Evolutionary conservation across 192 early-diverging fungal species (phyloP), one percentile per base, ranked within the genome.

Genomic region (Coemansia sp.): DNA sequence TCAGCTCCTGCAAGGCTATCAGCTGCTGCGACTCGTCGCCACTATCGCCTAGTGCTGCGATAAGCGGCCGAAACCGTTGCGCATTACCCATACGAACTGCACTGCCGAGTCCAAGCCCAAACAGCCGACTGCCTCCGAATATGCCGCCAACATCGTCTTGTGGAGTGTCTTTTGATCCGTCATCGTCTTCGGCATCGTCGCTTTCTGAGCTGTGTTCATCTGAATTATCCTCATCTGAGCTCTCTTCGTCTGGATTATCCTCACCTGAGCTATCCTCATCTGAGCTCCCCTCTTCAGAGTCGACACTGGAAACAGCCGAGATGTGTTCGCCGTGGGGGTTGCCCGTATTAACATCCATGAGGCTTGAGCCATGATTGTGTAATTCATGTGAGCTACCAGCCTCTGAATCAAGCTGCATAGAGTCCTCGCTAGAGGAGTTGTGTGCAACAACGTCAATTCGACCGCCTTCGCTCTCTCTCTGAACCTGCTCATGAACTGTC

Each of bases 1-100:
- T 75, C 50, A 96, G 73, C 64, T 93, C 92, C 63, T 96, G 94
- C 21, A 96, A 77, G 1, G 93, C 89, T n/a, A 95, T 74, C n/a
- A 93, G 59, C 70, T 93, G 92, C 59, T 85, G 67, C 2, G 86
- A 85, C 14, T 84, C 83, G 63, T 91, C 88, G 21, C 80, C 82
- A 37, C 72, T 59, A 19, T 71, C 70, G 22, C 83, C 83, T 11
- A 94, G 75, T 41, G 85, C 84, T 39, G 70, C 64, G 3, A 92
- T 69, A 23, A 91, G 87, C 1, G 85, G 76, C 29, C 82, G 78
- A 57, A 90, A 85, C 49, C 83, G 84, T 12, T 59, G 11, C 64
- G 83, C 14, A 67, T 67, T 59, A 56, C 58, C 54, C 23, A 70
- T 41, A 23, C 65, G 53, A 54, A 64, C 23, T 29, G 63, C 38